Evolutionary conservation across 192 early-diverging fungal genomes (phyloP), one percentile per base, ranked within the genome.

Genomic region (Entrophospora sp.): DNA sequence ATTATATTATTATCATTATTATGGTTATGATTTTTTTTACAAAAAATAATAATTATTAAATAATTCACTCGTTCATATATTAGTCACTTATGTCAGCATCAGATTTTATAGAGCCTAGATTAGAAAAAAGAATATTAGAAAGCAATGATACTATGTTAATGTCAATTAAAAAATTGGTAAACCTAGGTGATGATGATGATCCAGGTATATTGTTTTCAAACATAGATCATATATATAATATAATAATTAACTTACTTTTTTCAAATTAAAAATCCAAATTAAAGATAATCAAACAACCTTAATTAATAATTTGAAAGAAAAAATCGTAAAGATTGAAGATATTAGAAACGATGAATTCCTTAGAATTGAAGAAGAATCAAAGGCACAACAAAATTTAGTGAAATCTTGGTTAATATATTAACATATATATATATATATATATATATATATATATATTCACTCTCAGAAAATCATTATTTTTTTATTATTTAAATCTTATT

Each of bases 111-210:
- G 51, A 55, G 2, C 36, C 36, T 16, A 32, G 3, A 18, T 55
- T 18, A 2, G 9, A 22, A 55, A 52, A 36, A 32, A 66, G 35
- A 6, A 28, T 66, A 10, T 25, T 66, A 4, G 48, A 31, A 27
- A 66, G 51, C 18, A 7, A 42, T 22, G 64, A 66, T 55, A 5
- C 18, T 20, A 42, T 66, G 22, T 52, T 66, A 55, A 27, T 66
- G 7, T 55, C 64, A 4, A 27, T 66, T 12, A 66, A 66, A 38
- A 43, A 48, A 31, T 49, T 63, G 24, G 14, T 46, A 14, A 12
- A 34, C 18, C 35, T 63, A 31, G 61, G 48, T 36, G 14, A 16
- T 4, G 4, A 40, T 61, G 24, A 45, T 37, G 35, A 24, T 22
- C 30, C 6, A 48, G n/a, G n/a, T n/a, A n/a, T n/a, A n/a, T n/a